phyloP scores from a whole-genome alignment of 1,139 yeast species.

The Suhomyces guaymorum region DNA sequence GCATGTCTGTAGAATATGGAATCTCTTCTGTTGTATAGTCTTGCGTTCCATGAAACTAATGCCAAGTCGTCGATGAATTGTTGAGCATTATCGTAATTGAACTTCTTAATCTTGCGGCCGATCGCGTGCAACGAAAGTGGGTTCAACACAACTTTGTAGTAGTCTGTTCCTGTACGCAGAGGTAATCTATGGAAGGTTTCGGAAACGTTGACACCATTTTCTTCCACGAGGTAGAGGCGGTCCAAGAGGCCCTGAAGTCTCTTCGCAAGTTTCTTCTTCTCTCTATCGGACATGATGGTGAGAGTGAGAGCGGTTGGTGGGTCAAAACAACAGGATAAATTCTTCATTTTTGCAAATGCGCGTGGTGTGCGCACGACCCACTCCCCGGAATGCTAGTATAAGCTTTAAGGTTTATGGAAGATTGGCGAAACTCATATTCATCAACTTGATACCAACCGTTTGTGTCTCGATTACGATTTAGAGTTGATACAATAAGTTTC shows the following conservation, averaged over 20 bases:
- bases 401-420: too few species aligned
- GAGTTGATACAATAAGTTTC: too few species aligned
- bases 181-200: conserved; percentile 57
- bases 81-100: conserved; percentile 58
- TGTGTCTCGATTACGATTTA: too few species aligned
- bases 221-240: conserved; percentile 47
- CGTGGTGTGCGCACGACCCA: conserved; percentile 9
- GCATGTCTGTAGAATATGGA: conserved; percentile 75
- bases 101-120: conserved; percentile 45
- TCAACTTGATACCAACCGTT: too few species aligned
- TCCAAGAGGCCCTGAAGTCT: conserved; percentile 43
- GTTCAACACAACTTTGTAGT: conserved; percentile 43
- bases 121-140: conserved; percentile 48
- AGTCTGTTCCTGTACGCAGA: conserved; percentile 49
- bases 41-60: conserved; percentile 88
- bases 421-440: too few species aligned
- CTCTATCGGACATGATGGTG: conserved; percentile 34
- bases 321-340: conserved; percentile 5
- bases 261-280: conserved; percentile 42
- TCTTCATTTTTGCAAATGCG: conserved; percentile 8
- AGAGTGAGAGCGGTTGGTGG: conserved; percentile 1
- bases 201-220: conserved; percentile 41
- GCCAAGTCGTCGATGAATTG: conserved; percentile 76
- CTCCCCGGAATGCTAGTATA: neutral
- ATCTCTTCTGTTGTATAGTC: conserved; percentile 72